Base-by-base conservation (phyloP, 768 basidiomycete species). In the Tulasnella sp. region DNA sequence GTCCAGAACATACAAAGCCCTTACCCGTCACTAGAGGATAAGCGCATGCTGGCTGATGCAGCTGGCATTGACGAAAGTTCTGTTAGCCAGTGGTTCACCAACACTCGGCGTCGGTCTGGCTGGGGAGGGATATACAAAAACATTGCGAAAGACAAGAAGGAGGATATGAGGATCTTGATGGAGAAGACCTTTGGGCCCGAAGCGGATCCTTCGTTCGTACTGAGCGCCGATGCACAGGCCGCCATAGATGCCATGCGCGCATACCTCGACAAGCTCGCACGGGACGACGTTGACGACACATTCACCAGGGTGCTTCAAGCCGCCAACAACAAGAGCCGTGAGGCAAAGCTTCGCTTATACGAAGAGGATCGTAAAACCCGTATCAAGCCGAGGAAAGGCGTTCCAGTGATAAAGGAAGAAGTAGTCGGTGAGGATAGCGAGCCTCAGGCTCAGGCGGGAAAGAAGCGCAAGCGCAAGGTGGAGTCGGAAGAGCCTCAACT, bases 11-110 rank as follows among this genome's bases (percentile, higher is more conserved):
- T 67, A 48, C n/a, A 38, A 56, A 38, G 60, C 61, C 67, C 67
- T 17, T 67, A 66, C 59, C 67, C 67, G 15, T 47, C 58, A 51
- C 27, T 30, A 9, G 24, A 44, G 26, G 24, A 61, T 43, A 65
- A 64, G 50, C 15, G 29, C 7, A 38, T 52, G 55, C 41, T 66
- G 32, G 29, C 52, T 8, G 3, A 4, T 23, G 24, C 34, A 1
- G 44, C 43, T 30, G 48, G 49, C 26, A 50, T 65, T 30, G n/a
- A 55, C 43, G 21, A 30, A 17, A 34, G n/a, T 10, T 63, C 62
- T 32, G 47, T 67, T 38, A 64, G 58, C 55, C 64, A 61, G 38
- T 66, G 62, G 60, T 66, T 67, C 63, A 65, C 64, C 54, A 67
- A 67, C 52, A 61, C 59, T 49, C 64, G 67, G 7, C 67, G 67